Evolutionary conservation across 306 rosid genomes (phyloP), one percentile per base, ranked within the genome.

Genomic region (Cucumis cinereus): DNA sequence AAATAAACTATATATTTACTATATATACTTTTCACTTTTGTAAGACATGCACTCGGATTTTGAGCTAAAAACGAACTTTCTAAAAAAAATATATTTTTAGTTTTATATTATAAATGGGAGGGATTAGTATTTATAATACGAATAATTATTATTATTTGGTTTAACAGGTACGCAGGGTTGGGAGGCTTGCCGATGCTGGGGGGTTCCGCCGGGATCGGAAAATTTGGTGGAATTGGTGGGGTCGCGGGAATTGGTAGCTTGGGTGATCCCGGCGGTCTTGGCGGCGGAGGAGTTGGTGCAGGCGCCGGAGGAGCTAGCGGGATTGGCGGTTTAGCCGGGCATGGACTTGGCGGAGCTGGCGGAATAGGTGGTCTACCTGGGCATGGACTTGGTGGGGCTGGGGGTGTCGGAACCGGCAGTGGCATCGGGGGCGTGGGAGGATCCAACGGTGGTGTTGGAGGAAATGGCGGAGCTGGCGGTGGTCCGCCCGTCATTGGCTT

Each of bases 191-290:
- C 78, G 15, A 45, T 5, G 41, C 13, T 55, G 17, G 0, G 87
- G 88, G 0, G 47, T 10, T 10, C 47, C 3, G 47, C 47, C 0
- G 47, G 79, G 16, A 24, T 33, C 22, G 81, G 81, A 3, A 61
- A 73, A 16, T 23, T 54, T 2, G 84, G 83, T 2, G 85, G 83
- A 19, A 49, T 63, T 1, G 87, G 83, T 13, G 85, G 83, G 8
- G 23, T 15, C 4, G 82, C 54, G 0, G 86, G 88, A 1, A 55
- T 33, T 35, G 49, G 72, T 49, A 15, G 19, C 62, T 8, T 22
- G 26, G 71, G 33, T 0, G 83, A 76, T 2, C 36, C 19, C 35
- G 70, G 45, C 45, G 70, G 70, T 3, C 6, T 62, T 12, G 70
- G 70, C 0, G 70, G 70, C 1, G 70, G 24, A 26, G 69, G 69